Base-by-base conservation (phyloP, 257 asterid species). In the Salvia miltiorrhiza region DNA sequence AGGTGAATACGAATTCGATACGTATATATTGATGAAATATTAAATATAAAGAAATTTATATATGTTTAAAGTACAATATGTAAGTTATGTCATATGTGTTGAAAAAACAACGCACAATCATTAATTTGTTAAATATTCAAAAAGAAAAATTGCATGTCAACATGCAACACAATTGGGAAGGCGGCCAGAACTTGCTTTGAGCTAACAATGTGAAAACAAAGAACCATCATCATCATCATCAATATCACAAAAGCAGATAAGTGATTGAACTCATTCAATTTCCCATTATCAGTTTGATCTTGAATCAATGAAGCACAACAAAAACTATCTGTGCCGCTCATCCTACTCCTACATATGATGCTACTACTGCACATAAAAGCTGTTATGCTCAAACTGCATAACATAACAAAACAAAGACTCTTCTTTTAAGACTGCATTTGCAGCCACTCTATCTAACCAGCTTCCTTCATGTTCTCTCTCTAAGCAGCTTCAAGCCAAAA, bases 401-500 rank as follows among this genome's bases (percentile, higher is more conserved):
- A 1, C 35, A 1, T 2, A 58, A 58, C 7, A 19, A 28, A 59
- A 14, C n/a, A n/a, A n/a, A n/a, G 23, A 23, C 30, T 9, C 2
- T 32, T 16, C 5, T 16, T 17, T 13, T 30, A 41, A 33, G 11
- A 21, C 40, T 10, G 74, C 74, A 43, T 43, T 32, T 21, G 61
- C 60, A 54, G 32, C 21, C 4, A 14, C 55, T 73, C 63, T 12
- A 14, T 39, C 8, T 32, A 30, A 8, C 44, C 33, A 24, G 10
- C 21, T 13, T 61, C 80, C n/a, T n/a, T n/a, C n/a, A 73, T 58
- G 26, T 60, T 75, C 97, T 75, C 71, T 87, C 96, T 67, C 79
- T 61, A 4, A 83, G 82, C 41, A 89, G 77, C 84, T 85, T 81
- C 85, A 67, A 0, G 20, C 97, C 96, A 30, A 86, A 77, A 76